These are phyloP conservation scores for Lactarius akahatsu DNA, from an alignment of 768 basidiomycete genomes.

Conservation along the genomic window DNA sequence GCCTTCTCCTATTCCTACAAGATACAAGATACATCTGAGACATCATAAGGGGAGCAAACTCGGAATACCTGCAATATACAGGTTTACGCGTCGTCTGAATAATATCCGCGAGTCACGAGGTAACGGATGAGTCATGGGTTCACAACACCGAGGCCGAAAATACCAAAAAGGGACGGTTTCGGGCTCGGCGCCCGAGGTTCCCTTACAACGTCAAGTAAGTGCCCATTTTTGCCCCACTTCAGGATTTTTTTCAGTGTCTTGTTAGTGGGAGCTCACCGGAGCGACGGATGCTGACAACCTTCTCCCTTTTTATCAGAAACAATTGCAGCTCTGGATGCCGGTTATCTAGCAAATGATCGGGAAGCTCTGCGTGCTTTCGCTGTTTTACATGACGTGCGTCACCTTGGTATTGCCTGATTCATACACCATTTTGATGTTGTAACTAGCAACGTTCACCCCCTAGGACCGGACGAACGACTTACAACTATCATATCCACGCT, in stretches of 20 bases:
- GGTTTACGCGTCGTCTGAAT: no score
- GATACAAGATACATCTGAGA: no score
- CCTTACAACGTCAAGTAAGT: conserved; percentile 6
- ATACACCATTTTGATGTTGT: background rate
- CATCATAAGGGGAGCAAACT: no score
- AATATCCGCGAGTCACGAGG: no score
- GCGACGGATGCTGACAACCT: background rate
- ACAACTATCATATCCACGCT: conserved; percentile 9
- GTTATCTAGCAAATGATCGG: conserved; percentile 7
- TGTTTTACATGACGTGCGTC: conserved; percentile 17
- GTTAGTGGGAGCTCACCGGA: background rate
- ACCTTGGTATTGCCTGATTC: no score
- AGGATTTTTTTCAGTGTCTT: background rate
- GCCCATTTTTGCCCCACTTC: background rate
- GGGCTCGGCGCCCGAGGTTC: no score
- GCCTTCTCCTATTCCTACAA: no score
- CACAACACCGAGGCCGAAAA: no score
- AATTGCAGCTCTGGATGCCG: conserved; percentile 1
- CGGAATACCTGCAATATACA: no score
- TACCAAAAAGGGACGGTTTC: no score
- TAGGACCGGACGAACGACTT: background rate
- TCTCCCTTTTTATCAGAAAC: background rate
- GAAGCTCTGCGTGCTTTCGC: conserved; percentile 21
- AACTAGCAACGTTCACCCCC: background rate
- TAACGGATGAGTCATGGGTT: no score